Conservation (phyloP, 2,329 filamentous ascomycete genomes). For the Sporothrix schenckii region DNA sequence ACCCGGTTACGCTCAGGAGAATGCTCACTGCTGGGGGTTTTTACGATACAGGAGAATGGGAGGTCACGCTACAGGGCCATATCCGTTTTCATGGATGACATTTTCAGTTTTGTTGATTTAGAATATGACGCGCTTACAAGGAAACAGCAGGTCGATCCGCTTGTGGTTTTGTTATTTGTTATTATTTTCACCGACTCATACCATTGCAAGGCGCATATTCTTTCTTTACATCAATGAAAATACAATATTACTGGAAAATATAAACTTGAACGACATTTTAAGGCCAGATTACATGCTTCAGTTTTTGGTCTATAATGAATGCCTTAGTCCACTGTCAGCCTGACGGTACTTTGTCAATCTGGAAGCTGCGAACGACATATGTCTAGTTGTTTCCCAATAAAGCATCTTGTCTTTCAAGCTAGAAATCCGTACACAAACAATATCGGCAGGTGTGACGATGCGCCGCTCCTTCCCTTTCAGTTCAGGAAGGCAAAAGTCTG, state of each 20-base stretch:
- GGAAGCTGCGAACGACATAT: background rate
- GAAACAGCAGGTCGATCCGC: background rate
- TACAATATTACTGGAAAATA: background rate
- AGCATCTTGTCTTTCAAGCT: background rate
- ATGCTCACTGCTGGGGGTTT: background rate
- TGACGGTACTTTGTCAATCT: background rate
- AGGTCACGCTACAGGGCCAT: background rate
- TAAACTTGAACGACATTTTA: no score
- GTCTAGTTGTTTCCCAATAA: background rate
- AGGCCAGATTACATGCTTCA: no score
- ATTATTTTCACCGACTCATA: background rate
- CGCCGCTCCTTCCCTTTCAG: background rate
- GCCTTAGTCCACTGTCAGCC: no score
- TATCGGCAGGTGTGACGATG: background rate
- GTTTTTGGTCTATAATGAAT: background rate
- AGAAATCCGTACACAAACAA: background rate
- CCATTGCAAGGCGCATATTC: constrained; percentile 10
- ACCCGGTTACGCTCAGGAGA: background rate
- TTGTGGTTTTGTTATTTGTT: background rate
- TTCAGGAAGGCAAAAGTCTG: background rate
- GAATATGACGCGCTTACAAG: constrained; percentile 22
- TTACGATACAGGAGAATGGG: background rate
- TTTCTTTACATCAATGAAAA: background rate
- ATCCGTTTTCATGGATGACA: background rate
- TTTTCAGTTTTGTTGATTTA: background rate